Evolutionary conservation across 2,329 filamentous ascomycete species (phyloP).

Genomic region (Arthrobotrys sinensis): DNA sequence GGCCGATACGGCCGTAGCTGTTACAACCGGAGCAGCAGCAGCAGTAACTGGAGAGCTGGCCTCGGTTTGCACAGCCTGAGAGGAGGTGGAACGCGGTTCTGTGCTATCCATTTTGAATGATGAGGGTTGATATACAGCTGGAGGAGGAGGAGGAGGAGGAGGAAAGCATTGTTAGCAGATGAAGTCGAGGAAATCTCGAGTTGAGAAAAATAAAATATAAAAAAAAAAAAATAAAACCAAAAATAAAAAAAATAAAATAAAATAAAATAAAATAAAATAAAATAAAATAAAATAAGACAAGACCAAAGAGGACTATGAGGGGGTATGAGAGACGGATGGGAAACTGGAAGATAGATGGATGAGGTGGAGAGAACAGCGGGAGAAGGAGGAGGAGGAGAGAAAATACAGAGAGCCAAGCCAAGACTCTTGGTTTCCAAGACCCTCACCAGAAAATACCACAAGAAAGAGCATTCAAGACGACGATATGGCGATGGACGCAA

Average conservation of each 20-base stretch:
- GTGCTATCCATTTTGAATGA: constrained; percentile 45
- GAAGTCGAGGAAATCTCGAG: background rate
- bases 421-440: constrained; percentile 61
- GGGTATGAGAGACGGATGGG: background rate
- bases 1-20: constrained; percentile 39
- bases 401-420: constrained; percentile 44
- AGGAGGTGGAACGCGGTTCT: constrained; percentile 59
- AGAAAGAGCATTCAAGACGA: constrained; percentile 40
- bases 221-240: too few relatives aligned
- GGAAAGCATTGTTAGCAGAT: background rate
- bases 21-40: constrained; percentile 46
- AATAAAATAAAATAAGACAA: background rate
- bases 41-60: constrained; percentile 50
- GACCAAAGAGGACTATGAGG: background rate
- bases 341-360: background rate
- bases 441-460: constrained; percentile 59
- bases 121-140: background rate
- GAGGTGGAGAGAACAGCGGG: constrained; percentile 20
- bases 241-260: background rate
- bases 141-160: constrained; percentile 6
- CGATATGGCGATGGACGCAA: constrained; percentile 23
- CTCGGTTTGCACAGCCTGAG: constrained; percentile 62
- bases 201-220: background rate
- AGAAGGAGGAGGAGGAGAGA: background rate
- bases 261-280: background rate